These are phyloP conservation scores for Eustoma russellianum DNA, from an alignment of 257 asterid genomes.

Conservation along the genomic window DNA sequence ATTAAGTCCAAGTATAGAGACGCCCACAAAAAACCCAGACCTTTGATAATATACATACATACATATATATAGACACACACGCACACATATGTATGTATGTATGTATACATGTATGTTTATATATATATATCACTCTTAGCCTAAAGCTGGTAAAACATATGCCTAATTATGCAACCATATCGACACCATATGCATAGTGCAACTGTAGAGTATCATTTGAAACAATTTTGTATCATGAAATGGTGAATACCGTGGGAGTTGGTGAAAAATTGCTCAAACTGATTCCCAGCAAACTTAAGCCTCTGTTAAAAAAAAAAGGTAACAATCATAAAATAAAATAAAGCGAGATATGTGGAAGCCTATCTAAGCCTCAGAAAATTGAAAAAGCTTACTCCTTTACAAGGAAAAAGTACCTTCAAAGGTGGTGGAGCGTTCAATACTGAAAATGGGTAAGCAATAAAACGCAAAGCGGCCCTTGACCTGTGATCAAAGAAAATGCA, in stretches of 20 bases:
- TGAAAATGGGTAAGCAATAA: conserved; percentile 2
- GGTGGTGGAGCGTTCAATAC: not conserved
- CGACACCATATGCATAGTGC: too few species aligned
- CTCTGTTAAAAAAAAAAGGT: conserved; percentile 18
- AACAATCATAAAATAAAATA: not conserved
- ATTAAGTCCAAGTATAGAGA: not conserved
- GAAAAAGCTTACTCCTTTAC: not conserved
- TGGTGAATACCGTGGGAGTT: conserved; percentile 16
- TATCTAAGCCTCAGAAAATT: not conserved
- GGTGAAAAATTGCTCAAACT: conserved; percentile 15
- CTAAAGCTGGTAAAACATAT: too few species aligned
- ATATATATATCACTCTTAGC: too few species aligned
- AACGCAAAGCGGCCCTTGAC: conserved; percentile 3
- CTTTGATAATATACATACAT: too few species aligned
- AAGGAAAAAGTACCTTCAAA: not conserved
- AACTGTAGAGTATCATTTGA: not conserved
- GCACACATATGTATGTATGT: too few species aligned
- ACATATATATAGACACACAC: too few species aligned
- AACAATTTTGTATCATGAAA: not conserved
- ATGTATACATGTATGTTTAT: too few species aligned
- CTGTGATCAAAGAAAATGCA: not conserved
- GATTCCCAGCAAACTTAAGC: conserved; percentile 17
- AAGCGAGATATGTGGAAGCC: too few species aligned
- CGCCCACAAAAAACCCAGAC: too few species aligned
- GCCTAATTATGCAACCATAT: too few species aligned